Evolutionary conservation across 371 early-diverging fungal species (phyloP), one percentile per base, ranked within the genome.

Genomic region (Apophysomyces variabilis): DNA sequence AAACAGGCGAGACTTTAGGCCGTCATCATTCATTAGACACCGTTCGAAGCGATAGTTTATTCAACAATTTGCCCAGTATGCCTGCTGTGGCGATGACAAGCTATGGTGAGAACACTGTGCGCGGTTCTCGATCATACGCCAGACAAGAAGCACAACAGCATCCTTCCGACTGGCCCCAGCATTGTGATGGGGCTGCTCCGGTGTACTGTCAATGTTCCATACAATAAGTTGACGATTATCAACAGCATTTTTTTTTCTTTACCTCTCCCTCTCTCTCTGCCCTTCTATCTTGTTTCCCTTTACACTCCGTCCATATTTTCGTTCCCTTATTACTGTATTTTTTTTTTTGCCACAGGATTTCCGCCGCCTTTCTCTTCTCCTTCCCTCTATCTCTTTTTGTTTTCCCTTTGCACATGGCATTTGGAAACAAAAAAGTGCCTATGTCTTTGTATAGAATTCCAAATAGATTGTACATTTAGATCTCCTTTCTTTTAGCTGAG

Each of bases 181-280:
- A 43, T 38, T 41, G 37, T 50, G 66, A 50, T 58, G 60, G 66
- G 56, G 47, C 67, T 45, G 78, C 71, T 9, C 75, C 73, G 54
- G 75, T 69, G 8, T 72, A 71, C 44, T 78, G 78, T 54, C 75
- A 75, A 62, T 78, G 78, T 58, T 65, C 56, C 50, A 71, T 78
- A 62, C 77, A 77, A 67, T 77, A 66, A 61, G 32, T 50, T 7
- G 21, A 21, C 21, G 54, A 26, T 50, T 50, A 26, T 50, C 54
- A n/a, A 21, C 21, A 50, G 13, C 54, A 21, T 26, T 47, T 18
- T 18, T 18, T 18, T 45, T 45, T 45, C 46, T 6, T 26, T 26
- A 26, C 32, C 32, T 26, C 32, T 26, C 32, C 32, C 32, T 26
- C 32, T 26, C 3, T 26, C 32, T 26, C 32, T 26, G 32, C 57